Conservation (phyloP, 768 basidiomycete species). For the Sistotremastrum suecicum region DNA sequence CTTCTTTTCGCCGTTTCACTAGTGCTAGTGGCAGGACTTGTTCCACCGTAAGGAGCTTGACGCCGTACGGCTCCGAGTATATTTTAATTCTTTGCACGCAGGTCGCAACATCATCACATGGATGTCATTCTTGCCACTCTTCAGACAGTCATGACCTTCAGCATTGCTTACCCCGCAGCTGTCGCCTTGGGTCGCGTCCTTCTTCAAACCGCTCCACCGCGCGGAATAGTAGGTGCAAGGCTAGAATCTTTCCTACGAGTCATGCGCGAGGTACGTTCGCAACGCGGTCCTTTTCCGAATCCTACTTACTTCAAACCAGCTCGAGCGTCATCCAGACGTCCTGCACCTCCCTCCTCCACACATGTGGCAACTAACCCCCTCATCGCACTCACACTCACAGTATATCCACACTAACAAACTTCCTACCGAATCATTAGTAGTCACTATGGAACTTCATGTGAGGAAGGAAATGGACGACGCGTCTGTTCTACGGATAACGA, state of each 20-base stretch:
- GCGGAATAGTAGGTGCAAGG: slow-evolving; percentile 42
- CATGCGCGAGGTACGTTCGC: slow-evolving; percentile 57
- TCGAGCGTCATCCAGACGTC: slow-evolving; percentile 76
- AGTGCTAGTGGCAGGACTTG: slow-evolving; percentile 33
- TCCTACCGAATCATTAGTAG: slow-evolving; percentile 35
- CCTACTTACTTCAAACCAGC: slow-evolving; percentile 23
- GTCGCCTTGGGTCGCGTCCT: slow-evolving; percentile 74
- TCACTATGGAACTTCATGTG: slow-evolving; percentile 74
- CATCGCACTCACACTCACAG: slow-evolving; percentile 6
- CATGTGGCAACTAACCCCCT: slow-evolving; percentile 71
- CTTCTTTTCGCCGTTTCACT: slow-evolving; percentile 42
- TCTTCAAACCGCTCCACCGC: slow-evolving; percentile 73
- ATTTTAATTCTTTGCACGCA: slow-evolving; percentile 5
- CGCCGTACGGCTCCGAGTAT: neutral
- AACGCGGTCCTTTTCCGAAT: slow-evolving; percentile 2
- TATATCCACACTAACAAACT: slow-evolving; percentile 8
- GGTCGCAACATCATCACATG: slow-evolving; percentile 47
- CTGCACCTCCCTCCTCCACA: slow-evolving; percentile 74
- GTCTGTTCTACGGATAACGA: slow-evolving; percentile 57
- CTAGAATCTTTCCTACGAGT: slow-evolving; percentile 75
- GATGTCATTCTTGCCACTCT: slow-evolving; percentile 77
- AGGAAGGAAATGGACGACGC: slow-evolving; percentile 47
- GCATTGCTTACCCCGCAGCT: slow-evolving; percentile 74
- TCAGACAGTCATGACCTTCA: slow-evolving; percentile 66
- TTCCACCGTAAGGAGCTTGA: slow-evolving; percentile 40